Percentiles rank a stretch among this genome's conserved stretches.
Evolutionary conservation across 2,329 filamentous ascomycete species (phyloP).

Genomic region (Fusarium nanum): DNA sequence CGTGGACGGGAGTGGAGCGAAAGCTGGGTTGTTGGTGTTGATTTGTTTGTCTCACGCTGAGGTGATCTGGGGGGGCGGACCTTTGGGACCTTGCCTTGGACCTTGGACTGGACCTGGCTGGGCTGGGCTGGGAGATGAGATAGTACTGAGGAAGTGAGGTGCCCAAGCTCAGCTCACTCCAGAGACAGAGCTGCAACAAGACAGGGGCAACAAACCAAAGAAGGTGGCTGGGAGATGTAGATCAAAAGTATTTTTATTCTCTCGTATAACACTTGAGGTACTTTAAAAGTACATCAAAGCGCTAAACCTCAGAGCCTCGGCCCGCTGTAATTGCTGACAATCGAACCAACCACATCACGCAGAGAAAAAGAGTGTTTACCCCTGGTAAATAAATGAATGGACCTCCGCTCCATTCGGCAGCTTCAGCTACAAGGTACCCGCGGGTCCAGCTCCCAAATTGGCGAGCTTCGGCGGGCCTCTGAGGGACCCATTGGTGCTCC

Average conservation of each 20-base stretch:
- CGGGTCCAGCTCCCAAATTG: conserved; percentile 33
- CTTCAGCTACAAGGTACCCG: conserved; percentile 27
- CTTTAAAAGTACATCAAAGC: conserved; percentile 12
- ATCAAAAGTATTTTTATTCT: conserved; percentile 7
- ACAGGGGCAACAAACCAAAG: conserved; percentile 25
- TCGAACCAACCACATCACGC: conserved; percentile 25
- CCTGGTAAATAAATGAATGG: conserved; percentile 28
- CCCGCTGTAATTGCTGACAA: conserved; percentile 26
- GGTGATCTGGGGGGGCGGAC: conserved; percentile 21
- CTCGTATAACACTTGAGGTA: background rate
- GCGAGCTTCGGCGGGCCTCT: conserved; percentile 12
- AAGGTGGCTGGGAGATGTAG: conserved; percentile 38
- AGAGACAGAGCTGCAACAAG: conserved; percentile 30
- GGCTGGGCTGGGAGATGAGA: conserved; percentile 37
- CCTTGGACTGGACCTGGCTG: conserved; percentile 12
- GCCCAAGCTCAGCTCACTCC: conserved; percentile 39
- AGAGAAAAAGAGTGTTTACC: conserved; percentile 26
- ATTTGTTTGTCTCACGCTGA: conserved; percentile 39
- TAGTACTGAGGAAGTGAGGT: conserved; percentile 27
- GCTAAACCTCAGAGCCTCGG: conserved; percentile 28
- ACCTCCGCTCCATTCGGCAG: conserved; percentile 23
- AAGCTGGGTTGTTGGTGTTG: conserved; percentile 40
- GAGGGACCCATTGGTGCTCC: conserved; percentile 5
- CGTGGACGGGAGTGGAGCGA: conserved; percentile 39
- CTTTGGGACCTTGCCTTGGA: background rate